Conservation (phyloP, 352 stramenopile species). For the Globisporangium okanoganense region DNA sequence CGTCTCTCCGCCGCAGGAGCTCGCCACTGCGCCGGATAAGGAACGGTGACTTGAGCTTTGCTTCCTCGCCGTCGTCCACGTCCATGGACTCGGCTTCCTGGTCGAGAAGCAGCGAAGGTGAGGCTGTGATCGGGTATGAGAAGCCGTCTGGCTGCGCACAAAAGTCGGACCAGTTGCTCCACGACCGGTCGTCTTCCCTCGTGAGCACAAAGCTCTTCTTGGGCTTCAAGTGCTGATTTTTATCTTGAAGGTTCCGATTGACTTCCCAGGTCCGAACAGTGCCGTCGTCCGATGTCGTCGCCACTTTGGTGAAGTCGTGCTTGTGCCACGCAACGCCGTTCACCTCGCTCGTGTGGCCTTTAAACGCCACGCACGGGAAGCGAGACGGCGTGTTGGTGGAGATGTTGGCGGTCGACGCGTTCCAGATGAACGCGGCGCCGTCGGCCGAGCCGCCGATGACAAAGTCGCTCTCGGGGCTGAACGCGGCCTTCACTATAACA, state of each 20-base stretch:
- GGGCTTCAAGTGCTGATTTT: background rate
- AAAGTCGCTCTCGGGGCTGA: conserved; percentile 62
- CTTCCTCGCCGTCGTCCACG: background rate
- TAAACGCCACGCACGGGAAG: conserved; percentile 42
- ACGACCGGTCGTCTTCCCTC: conserved; percentile 5
- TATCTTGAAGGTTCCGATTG: background rate
- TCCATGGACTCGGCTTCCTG: conserved; percentile 7
- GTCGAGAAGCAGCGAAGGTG: conserved; percentile 7
- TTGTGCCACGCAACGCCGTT: conserved; percentile 61
- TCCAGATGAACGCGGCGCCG: conserved; percentile 58
- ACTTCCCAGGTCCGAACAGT: conserved; percentile 41
- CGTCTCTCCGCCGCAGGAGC: conserved; percentile 17
- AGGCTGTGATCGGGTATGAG: conserved; percentile 8
- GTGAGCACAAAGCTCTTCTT: background rate
- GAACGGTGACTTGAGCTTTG: conserved; percentile 20
- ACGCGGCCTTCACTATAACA: conserved; percentile 37
- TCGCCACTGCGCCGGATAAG: conserved; percentile 21
- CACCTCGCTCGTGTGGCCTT: conserved; percentile 57
- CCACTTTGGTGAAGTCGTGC: conserved; percentile 45
- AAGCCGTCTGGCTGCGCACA: conserved; percentile 13
- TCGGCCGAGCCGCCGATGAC: conserved; percentile 52
- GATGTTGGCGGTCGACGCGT: conserved; percentile 16
- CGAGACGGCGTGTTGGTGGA: background rate
- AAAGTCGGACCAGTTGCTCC: conserved; percentile 19
- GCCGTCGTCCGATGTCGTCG: conserved; percentile 64